Conservation (phyloP, 139 green algal genomes). For the Volvox africanus region DNA sequence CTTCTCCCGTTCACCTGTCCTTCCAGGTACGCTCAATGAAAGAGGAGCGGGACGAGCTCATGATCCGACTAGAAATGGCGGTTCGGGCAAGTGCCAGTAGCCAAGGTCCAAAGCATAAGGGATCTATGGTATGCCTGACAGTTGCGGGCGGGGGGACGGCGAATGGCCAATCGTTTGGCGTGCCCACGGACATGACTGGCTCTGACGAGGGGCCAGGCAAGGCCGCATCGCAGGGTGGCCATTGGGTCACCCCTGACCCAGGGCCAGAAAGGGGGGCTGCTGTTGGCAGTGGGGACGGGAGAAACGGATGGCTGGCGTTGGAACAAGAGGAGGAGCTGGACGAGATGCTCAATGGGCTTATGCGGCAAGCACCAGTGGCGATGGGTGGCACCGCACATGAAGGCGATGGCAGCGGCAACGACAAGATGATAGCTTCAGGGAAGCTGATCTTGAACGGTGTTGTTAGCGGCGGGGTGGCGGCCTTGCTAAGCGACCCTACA, state of each 20-base stretch:
- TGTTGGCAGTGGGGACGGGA: neutral
- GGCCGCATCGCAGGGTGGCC: neutral
- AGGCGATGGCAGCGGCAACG: too few relatives aligned
- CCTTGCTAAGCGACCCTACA: slow-evolving; percentile 12
- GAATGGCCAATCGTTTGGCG: neutral
- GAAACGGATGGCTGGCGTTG: neutral
- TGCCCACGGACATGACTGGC: neutral
- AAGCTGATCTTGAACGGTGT: neutral
- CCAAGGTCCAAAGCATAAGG: too few relatives aligned
- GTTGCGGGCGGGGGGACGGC: neutral
- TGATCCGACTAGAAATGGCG: slow-evolving; percentile 34
- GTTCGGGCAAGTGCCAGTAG: neutral
- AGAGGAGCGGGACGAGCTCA: slow-evolving; percentile 52
- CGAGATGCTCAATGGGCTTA: neutral
- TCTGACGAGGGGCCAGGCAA: neutral
- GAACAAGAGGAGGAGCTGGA: slow-evolving; percentile 34
- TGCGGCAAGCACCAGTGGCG: slow-evolving; percentile 12
- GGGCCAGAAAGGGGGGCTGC: neutral
- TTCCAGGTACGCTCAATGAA: slow-evolving; percentile 13
- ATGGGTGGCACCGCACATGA: neutral
- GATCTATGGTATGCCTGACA: too few relatives aligned
- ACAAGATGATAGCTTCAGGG: neutral
- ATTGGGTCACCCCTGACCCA: neutral
- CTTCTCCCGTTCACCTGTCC: too few relatives aligned
- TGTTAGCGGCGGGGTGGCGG: neutral